Evolutionary conservation across 768 basidiomycete genomes (phyloP).

Genomic region (Tricholoma saponaceum): DNA sequence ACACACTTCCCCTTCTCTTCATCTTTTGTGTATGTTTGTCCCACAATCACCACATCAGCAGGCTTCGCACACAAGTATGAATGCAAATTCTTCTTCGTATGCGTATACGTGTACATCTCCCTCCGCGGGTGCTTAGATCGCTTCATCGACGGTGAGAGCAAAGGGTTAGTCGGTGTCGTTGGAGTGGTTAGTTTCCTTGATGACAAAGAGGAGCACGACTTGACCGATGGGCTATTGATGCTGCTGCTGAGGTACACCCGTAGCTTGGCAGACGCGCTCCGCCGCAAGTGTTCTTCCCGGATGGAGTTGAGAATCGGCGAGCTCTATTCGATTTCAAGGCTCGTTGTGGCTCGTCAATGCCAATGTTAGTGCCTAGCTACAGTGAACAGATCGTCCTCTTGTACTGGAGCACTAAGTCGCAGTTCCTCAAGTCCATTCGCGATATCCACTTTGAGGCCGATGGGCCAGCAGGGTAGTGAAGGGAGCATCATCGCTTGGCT

Average conservation of each 20-base stretch:
- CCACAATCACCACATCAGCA: slow-evolving; percentile 31
- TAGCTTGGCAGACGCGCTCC: slow-evolving; percentile 29
- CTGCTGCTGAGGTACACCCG: slow-evolving; percentile 31
- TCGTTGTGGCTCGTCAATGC: slow-evolving; percentile 18
- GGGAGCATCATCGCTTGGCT: slow-evolving; percentile 33
- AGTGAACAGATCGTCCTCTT: background rate
- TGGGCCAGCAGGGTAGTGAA: slow-evolving; percentile 36
- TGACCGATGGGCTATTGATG: slow-evolving; percentile 6
- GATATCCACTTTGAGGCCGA: slow-evolving; percentile 40
- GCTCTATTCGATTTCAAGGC: slow-evolving; percentile 64
- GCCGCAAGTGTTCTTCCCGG: slow-evolving; percentile 31
- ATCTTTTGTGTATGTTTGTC: slow-evolving; percentile 20
- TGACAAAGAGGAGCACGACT: slow-evolving; percentile 10
- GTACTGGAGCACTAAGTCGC: slow-evolving; percentile 8
- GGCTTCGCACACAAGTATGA: background rate
- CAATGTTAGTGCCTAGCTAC: background rate
- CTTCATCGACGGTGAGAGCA: slow-evolving; percentile 17
- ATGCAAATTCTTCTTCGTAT: slow-evolving; percentile 11
- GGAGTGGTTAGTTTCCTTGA: slow-evolving; percentile 15
- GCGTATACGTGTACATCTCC: slow-evolving; percentile 1
- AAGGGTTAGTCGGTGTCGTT: slow-evolving; percentile 11
- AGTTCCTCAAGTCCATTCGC: slow-evolving; percentile 32
- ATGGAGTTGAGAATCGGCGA: slow-evolving; percentile 51
- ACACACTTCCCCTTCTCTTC: slow-evolving; percentile 30
- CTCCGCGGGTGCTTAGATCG: slow-evolving; percentile 1